These are phyloP conservation scores for Entophlyctis luteolus DNA, from an alignment of 192 early-diverging fungal species.

Conservation along the genomic window DNA sequence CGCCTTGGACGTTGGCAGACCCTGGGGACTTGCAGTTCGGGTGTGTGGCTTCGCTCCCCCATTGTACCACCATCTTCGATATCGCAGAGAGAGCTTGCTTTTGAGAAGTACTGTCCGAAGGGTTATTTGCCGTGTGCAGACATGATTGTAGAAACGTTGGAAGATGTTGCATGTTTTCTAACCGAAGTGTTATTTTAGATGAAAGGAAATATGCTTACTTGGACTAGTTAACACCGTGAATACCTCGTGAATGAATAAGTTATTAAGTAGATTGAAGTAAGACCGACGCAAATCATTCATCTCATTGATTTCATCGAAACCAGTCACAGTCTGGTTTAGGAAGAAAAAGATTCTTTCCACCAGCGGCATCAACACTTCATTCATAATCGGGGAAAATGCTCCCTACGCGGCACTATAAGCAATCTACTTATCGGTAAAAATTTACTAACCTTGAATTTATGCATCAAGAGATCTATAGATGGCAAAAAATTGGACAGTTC, in stretches of 20 bases:
- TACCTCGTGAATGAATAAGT: constrained; percentile 76
- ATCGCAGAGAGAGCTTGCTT: constrained; percentile 69
- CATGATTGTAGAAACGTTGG: constrained; percentile 65
- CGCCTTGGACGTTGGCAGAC: not conserved
- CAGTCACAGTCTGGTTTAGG: constrained; percentile 75
- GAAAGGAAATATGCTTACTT: constrained; percentile 51
- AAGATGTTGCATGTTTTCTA: constrained; percentile 62
- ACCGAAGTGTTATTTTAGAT: not conserved
- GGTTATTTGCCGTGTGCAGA: constrained; percentile 61
- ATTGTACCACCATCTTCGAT: constrained; percentile 61
- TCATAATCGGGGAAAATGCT: constrained; percentile 61
- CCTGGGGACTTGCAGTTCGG: not conserved
- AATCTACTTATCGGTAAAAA: too few species aligned
- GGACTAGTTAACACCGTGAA: constrained; percentile 71
- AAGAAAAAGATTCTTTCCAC: constrained; percentile 79
- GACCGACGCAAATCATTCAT: constrained; percentile 74
- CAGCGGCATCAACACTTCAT: constrained; percentile 75
- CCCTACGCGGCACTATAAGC: too few species aligned
- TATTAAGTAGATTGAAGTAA: constrained; percentile 74
- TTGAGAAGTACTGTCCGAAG: constrained; percentile 56
- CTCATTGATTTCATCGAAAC: constrained; percentile 81
- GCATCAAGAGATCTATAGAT: constrained; percentile 76
- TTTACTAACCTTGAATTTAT: constrained; percentile 78
- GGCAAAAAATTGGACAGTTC: constrained; percentile 83
- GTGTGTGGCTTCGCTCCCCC: constrained; percentile 45